Conservation (phyloP, 495 filamentous ascomycete genomes). For the Penicillium parvum region DNA sequence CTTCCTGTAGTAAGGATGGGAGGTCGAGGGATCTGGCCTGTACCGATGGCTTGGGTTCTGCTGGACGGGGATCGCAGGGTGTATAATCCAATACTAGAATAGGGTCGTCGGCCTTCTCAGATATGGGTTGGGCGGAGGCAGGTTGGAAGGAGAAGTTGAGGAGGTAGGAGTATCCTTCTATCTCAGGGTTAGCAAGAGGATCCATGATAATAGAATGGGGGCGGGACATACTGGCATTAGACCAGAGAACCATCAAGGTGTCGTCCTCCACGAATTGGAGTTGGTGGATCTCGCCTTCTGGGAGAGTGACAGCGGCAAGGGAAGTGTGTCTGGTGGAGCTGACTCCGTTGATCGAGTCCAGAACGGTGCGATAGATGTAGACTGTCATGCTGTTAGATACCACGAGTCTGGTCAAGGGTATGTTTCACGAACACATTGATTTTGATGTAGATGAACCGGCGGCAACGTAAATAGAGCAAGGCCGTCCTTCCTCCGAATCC, state of each 20-base stretch:
- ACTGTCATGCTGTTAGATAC: constrained; percentile 28
- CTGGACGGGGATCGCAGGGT: constrained; percentile 7
- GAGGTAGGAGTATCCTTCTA: constrained; percentile 28
- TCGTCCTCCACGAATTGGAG: constrained; percentile 54
- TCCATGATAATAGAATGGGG: constrained; percentile 4
- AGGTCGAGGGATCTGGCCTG: constrained; percentile 23
- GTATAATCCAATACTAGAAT: constrained; percentile 16
- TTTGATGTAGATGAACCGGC: constrained; percentile 29
- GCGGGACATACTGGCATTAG: constrained; percentile 34
- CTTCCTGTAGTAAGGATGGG: constrained; percentile 7
- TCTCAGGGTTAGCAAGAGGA: constrained; percentile 11
- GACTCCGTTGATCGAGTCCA: constrained; percentile 51
- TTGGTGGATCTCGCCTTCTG: constrained; percentile 45
- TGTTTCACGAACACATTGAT: constrained; percentile 28
- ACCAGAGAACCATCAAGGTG: constrained; percentile 48
- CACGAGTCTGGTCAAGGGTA: background rate
- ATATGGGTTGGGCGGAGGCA: background rate
- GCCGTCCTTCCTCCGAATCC: constrained; percentile 19
- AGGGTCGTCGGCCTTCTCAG: constrained; percentile 4
- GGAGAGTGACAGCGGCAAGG: constrained; percentile 37
- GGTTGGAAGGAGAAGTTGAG: constrained; percentile 40
- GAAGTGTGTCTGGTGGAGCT: constrained; percentile 46
- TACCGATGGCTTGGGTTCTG: constrained; percentile 13
- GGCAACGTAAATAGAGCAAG: constrained; percentile 37
- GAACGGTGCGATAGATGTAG: constrained; percentile 44